These are phyloP conservation scores for Boeremia lycopersici DNA, from an alignment of 2,329 filamentous ascomycete genomes.

Conservation along the genomic window DNA sequence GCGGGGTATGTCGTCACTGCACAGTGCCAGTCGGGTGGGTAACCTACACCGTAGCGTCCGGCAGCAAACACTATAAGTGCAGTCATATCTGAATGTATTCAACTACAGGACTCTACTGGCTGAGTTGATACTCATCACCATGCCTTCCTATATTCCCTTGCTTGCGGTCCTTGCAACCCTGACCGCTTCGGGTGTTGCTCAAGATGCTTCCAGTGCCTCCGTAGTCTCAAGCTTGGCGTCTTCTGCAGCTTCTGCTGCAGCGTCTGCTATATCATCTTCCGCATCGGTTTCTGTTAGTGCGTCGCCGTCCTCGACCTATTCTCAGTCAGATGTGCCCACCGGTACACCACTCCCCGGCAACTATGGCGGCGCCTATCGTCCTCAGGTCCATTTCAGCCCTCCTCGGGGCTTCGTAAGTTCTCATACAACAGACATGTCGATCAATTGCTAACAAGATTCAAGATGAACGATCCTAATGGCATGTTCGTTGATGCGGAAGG, in stretches of 20 bases:
- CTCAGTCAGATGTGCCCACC: conserved; percentile 34
- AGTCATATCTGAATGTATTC: background rate
- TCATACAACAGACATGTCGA: background rate
- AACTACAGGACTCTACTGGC: background rate
- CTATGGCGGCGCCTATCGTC: conserved; percentile 51
- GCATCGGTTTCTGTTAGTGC: background rate
- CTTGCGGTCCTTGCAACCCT: background rate
- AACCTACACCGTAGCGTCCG: background rate
- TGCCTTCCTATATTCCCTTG: background rate
- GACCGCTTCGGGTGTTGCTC: background rate
- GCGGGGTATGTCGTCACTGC: conserved; percentile 11
- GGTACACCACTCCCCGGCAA: conserved; percentile 48
- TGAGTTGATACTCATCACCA: background rate
- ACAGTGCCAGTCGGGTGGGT: background rate
- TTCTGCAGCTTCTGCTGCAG: background rate
- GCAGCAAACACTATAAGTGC: background rate
- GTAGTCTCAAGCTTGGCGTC: too few relatives aligned
- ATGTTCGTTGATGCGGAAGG: conserved; percentile 64
- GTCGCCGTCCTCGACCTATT: conserved; percentile 25
- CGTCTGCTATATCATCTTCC: background rate
- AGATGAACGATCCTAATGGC: conserved; percentile 68
- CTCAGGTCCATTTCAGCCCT: conserved; percentile 63
- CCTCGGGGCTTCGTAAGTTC: conserved; percentile 47
- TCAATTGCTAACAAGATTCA: background rate
- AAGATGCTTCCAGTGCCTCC: background rate